phyloP scores from a whole-genome alignment of 1,139 yeast genomes.

The Suhomyces ambrosiae region DNA sequence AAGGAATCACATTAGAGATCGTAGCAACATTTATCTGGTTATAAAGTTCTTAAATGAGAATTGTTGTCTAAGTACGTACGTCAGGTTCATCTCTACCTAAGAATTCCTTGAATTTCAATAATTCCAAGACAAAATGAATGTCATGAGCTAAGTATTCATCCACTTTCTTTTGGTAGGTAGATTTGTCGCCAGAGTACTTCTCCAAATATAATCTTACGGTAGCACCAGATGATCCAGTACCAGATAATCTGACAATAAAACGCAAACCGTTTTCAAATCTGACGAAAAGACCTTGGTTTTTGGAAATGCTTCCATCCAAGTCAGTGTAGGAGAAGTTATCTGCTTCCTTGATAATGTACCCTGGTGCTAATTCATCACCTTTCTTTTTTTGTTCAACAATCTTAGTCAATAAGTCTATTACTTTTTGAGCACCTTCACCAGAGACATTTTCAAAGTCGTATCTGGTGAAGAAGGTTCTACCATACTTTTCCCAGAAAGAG shows the following conservation, averaged over 20 bases:
- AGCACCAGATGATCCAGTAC: constrained; percentile 98
- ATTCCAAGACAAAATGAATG: constrained; percentile 61
- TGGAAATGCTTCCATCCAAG: constrained; percentile 87
- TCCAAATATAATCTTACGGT: constrained; percentile 93
- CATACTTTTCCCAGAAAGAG: constrained; percentile 89
- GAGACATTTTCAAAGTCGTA: constrained; percentile 89
- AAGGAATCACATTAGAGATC: too few species aligned
- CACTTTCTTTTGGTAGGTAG: constrained; percentile 55
- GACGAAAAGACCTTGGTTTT: constrained; percentile 89
- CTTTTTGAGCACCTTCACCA: constrained; percentile 70
- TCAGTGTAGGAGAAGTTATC: constrained; percentile 94
- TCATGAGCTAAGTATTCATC: constrained; percentile 69
- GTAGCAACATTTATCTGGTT: neutral
- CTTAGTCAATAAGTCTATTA: constrained; percentile 58
- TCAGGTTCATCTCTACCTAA: constrained; percentile 88
- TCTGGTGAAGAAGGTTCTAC: constrained; percentile 97
- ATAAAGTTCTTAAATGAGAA: too few species aligned
- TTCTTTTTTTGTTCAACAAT: constrained; percentile 40
- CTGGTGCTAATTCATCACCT: constrained; percentile 47
- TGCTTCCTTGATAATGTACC: constrained; percentile 64
- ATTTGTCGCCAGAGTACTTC: constrained; percentile 67
- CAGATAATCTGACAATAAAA: constrained; percentile 88
- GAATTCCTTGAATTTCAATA: constrained; percentile 70
- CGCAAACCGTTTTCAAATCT: constrained; percentile 83
- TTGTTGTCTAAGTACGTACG: constrained; percentile 63